Evolutionary conservation across 202 grass and related monocot species (phyloP), one percentile per base, ranked within the genome.

Genomic region (Bolboschoenoplectus hybrid): DNA sequence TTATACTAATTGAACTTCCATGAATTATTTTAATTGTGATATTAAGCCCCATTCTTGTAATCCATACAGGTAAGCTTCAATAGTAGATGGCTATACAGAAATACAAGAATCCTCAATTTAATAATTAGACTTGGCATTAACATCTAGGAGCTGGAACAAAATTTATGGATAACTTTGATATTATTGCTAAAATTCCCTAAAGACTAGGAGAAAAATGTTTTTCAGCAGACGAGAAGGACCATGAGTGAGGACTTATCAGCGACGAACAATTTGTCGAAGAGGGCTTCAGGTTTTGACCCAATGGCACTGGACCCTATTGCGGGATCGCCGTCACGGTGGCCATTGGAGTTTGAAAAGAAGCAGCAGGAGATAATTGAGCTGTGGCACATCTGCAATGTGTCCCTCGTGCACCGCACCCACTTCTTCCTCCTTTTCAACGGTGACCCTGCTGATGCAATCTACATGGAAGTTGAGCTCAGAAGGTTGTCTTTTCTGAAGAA

Each of bases 351-450:
- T 16, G 82, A 85, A 74, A 90, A 82, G 83, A 98, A 92, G 84
- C 96, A 92, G 49, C 84, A 68, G 66, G 93, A 94, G 73, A 92
- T 96, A 36, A 77, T 98, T 40, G 87, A 94, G 83, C 55, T 98
- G 65, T 98, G 96, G 96, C 93, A 98, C 2, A 81, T 85, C 2
- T 98, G 96, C 81, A 88, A 91, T 81, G 92, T 96, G 63, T 92
- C 96, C 67, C 82, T 98, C 51, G 90, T 91, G 41, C 96, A 96
- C 86, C 87, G 96, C 16, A 91, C 93, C 50, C 95, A 95, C 85
- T 95, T 98, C 85, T 95, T 98, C 82, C 87, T 96, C 16, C 96
- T 96, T 80, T 98, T 98, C 86, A 91, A 92, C 60, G 96, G 91
- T 1, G 93, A 98, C 32, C 92, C 90, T 35, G 71, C 87, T 50